Conservation (phyloP, 2,329 filamentous ascomycete genomes). For the Colletotrichum tanaceti region DNA sequence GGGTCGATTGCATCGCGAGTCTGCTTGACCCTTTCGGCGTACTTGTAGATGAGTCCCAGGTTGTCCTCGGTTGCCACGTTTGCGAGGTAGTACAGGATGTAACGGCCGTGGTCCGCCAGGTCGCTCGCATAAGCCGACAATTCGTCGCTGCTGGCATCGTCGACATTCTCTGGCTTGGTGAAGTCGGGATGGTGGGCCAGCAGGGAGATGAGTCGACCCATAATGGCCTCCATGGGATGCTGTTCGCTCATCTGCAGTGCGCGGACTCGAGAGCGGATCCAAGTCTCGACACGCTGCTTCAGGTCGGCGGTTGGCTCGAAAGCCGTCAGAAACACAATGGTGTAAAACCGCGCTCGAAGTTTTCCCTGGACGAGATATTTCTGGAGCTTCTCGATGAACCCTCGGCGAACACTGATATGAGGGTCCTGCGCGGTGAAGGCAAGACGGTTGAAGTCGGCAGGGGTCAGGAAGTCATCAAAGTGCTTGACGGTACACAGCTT, state of each 20-base stretch:
- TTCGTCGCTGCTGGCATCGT: slow-evolving; percentile 47
- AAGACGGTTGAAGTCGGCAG: slow-evolving; percentile 82
- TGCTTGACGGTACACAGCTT: slow-evolving; percentile 84
- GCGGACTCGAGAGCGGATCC: slow-evolving; percentile 85
- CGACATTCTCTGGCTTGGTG: slow-evolving; percentile 52
- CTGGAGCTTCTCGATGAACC: slow-evolving; percentile 87
- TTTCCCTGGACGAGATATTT: slow-evolving; percentile 84
- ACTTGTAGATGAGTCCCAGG: slow-evolving; percentile 87
- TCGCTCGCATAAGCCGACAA: slow-evolving; percentile 62
- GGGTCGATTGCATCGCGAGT: slow-evolving; percentile 82
- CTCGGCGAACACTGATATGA: slow-evolving; percentile 77
- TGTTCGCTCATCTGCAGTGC: slow-evolving; percentile 70
- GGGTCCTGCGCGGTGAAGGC: slow-evolving; percentile 85
- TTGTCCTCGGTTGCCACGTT: slow-evolving; percentile 88
- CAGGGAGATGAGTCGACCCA: slow-evolving; percentile 85
- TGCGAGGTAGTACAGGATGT: slow-evolving; percentile 89
- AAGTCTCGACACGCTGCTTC: slow-evolving; percentile 82
- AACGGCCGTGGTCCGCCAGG: slow-evolving; percentile 84
- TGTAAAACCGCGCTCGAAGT: slow-evolving; percentile 83
- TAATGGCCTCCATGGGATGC: slow-evolving; percentile 80
- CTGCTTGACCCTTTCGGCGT: slow-evolving; percentile 93
- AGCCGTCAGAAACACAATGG: slow-evolving; percentile 88
- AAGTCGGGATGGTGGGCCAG: slow-evolving; percentile 96
- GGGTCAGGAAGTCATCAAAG: slow-evolving; percentile 80
- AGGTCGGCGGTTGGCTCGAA: slow-evolving; percentile 85